A percentile compares a stretch with the other conserved stretches of the same genome.
phyloP scores from a whole-genome alignment of 139 green algal genomes.

The Chlorella vulgaris region DNA sequence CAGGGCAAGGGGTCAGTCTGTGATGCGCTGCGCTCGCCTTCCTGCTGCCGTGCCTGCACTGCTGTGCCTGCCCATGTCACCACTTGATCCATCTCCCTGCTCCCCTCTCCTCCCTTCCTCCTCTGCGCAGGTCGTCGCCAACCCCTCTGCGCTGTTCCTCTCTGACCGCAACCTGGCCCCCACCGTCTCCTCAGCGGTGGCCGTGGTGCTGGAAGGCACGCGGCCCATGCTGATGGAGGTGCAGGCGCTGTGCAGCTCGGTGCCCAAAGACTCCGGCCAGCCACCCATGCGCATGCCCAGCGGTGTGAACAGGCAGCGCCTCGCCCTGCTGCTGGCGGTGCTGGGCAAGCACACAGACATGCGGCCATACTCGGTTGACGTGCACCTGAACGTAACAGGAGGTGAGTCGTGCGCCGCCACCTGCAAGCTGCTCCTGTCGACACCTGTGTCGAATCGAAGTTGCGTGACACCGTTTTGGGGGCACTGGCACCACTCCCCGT shows the following conservation, averaged over 20 bases:
- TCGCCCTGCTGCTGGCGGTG: slow-evolving; percentile 80
- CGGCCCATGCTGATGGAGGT: slow-evolving; percentile 88
- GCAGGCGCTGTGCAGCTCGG: slow-evolving; percentile 77
- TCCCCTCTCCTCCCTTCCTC: too few species aligned
- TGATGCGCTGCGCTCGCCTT: too few species aligned
- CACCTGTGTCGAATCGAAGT: too few species aligned
- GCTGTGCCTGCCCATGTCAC: too few species aligned
- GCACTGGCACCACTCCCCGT: too few species aligned
- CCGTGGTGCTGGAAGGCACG: slow-evolving; percentile 76
- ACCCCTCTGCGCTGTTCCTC: slow-evolving; percentile 78
- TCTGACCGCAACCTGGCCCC: slow-evolving; percentile 37
- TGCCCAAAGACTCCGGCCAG: slow-evolving; percentile 8
- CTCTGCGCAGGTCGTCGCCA: slow-evolving; percentile 50
- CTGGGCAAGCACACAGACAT: slow-evolving; percentile 65
- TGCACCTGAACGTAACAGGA: slow-evolving; percentile 81
- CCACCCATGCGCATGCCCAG: slow-evolving; percentile 50
- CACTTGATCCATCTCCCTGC: too few species aligned
- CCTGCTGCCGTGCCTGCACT: too few species aligned
- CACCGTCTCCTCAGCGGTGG: slow-evolving; percentile 4
- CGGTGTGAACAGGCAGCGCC: slow-evolving; percentile 64
- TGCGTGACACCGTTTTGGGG: too few species aligned
- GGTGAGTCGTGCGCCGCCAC: slow-evolving; percentile 38
- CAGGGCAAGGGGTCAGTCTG: too few species aligned
- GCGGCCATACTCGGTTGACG: slow-evolving; percentile 49
- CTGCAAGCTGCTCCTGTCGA: neutral